Conservation (phyloP, 768 basidiomycete species). For the Boletus sp. region DNA sequence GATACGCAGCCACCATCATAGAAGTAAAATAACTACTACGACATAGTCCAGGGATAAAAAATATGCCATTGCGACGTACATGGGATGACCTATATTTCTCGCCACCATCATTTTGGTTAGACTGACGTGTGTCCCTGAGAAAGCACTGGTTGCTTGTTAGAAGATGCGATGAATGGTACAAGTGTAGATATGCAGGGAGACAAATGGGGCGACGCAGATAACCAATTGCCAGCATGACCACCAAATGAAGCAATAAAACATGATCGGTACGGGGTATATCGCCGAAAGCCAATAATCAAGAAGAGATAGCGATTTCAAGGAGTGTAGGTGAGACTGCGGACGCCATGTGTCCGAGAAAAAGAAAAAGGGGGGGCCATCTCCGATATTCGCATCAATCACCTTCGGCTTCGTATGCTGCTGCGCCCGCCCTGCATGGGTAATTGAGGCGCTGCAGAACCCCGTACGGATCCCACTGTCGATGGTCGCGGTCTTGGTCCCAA, state of each 20-base stretch:
- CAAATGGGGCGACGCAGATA: constrained; percentile 1
- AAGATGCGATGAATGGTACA: constrained; percentile 18
- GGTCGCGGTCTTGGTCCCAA: constrained; percentile 31
- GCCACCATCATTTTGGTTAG: constrained; percentile 15
- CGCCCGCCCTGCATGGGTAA: constrained; percentile 33
- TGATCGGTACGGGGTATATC: constrained; percentile 18
- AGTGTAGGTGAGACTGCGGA: not conserved
- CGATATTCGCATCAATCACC: constrained; percentile 3
- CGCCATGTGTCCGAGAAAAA: constrained; percentile 20
- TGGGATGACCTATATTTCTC: not conserved
- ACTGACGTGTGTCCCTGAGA: not conserved
- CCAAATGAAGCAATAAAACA: not conserved
- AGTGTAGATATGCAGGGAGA: constrained; percentile 7
- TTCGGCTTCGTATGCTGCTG: constrained; percentile 11
- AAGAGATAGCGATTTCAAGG: constrained; percentile 6
- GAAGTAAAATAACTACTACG: not conserved
- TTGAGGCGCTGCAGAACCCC: constrained; percentile 21
- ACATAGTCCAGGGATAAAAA: no score
- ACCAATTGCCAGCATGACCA: constrained; percentile 1
- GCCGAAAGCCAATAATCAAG: constrained; percentile 2
- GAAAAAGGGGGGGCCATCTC: not conserved
- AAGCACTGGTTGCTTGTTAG: not conserved
- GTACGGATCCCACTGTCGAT: constrained; percentile 17
- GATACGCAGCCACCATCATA: constrained; percentile 45
- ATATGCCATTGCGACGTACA: no score